Base-by-base conservation (phyloP, 345 rosid species). In the Euphorbia peplus region DNA sequence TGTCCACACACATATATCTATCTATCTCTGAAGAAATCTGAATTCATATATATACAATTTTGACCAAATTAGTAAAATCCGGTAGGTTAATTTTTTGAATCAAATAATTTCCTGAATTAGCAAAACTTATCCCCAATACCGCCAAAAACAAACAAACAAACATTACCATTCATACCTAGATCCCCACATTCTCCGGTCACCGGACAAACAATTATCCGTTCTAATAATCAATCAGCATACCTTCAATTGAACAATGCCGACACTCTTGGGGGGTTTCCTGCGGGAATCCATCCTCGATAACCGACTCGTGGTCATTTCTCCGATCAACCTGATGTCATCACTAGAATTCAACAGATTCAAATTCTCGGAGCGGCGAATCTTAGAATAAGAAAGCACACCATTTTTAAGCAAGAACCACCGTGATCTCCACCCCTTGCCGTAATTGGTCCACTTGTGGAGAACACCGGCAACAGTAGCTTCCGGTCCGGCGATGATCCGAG, bases 401-500 rank as follows among this genome's bases (percentile, higher is more conserved):
- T 90, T 86, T 50, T 85, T 85, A 65, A 95, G 87, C 46, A 84
- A 73, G 79, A 95, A 91, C 95, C 95, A 95, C 68, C 99, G 82
- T 75, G 95, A 91, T 86, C 97, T 91, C 98, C 99, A 95, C 35
- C 99, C 97, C 69, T 89, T 95, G 10, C 99, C 91, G 78, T 85
- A 95, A 82, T 95, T 95, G 0, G 99, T 95, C 99, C 99, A 95
- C 87, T 95, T 95, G 62, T 87, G 81, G 35, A 95, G 82, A 25
- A 89, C 81, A 68, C 99, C 99, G 50, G 93, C 97, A 8, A 88
- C 93, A 15, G 88, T 79, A 15, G 84, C 51, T 71, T 86, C 89
- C 71, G 97, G 90, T 80, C 93, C 87, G 72, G 62, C 51, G 4
- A 60, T 8, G 6, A 37, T 29, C 50, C 42, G 22, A 24, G 75